These are phyloP conservation scores for Dentipellis fragilis DNA, from an alignment of 768 basidiomycete species.

Conservation along the genomic window DNA sequence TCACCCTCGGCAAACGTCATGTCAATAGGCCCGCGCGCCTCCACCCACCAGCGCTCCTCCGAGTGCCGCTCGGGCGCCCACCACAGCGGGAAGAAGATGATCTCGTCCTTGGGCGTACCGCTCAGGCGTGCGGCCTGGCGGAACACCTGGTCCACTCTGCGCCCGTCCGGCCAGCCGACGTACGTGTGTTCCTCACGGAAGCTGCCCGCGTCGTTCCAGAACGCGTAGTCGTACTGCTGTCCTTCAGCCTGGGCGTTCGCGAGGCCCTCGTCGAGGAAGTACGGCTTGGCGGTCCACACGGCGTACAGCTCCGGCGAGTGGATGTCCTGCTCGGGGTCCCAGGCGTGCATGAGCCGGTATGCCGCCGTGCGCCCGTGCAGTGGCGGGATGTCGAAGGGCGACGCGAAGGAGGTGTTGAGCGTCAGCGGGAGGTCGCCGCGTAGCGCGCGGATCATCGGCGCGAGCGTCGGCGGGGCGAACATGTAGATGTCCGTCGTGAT, in stretches of 20 bases:
- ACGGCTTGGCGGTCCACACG: conserved; percentile 47
- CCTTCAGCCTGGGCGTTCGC: conserved; percentile 16
- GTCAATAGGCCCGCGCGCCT: conserved; percentile 40
- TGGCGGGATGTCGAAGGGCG: conserved; percentile 40
- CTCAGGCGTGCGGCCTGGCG: conserved; percentile 22
- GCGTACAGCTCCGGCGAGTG: conserved; percentile 44
- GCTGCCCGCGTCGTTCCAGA: conserved; percentile 50
- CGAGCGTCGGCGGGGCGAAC: conserved; percentile 35
- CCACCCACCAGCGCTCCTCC: conserved; percentile 28
- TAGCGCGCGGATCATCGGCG: conserved; percentile 21
- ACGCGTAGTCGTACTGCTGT: conserved; percentile 38
- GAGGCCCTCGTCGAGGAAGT: conserved; percentile 34
- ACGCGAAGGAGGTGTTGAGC: conserved; percentile 34
- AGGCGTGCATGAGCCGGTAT: conserved; percentile 33
- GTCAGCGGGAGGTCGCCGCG: conserved; percentile 26
- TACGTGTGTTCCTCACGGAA: conserved; percentile 38
- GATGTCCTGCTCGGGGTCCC: conserved; percentile 32
- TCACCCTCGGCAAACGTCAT: conserved; percentile 40
- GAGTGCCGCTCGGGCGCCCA: conserved; percentile 20
- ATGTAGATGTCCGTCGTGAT: conserved; percentile 27
- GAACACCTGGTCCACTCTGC: conserved; percentile 31
- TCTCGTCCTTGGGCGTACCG: conserved; percentile 25
- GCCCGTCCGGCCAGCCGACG: conserved; percentile 36
- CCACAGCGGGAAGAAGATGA: conserved; percentile 38
- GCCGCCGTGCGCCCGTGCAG: conserved; percentile 21